A percentile compares a stretch with the other conserved stretches of the same genome.
Conservation (phyloP, 2,329 filamentous ascomycete species). For the Aspergillus sp. region DNA sequence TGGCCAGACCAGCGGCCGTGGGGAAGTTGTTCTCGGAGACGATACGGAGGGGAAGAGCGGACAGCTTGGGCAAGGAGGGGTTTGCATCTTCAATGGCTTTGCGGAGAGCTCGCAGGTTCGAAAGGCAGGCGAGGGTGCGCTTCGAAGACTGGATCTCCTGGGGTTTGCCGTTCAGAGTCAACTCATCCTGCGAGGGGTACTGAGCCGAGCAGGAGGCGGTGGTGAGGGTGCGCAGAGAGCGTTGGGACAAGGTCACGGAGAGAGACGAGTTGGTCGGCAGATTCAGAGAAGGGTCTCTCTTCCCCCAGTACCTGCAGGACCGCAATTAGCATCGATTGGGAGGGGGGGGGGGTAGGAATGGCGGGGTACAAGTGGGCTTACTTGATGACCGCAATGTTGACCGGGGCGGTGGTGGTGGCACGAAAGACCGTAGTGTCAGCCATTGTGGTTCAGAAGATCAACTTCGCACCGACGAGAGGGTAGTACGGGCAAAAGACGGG, state of each 20-base stretch:
- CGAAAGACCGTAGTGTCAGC: slow-evolving; percentile 65
- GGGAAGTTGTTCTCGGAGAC: slow-evolving; percentile 99
- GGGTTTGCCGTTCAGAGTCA: slow-evolving; percentile 77
- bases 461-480: not conserved
- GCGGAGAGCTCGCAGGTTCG: slow-evolving; percentile 76
- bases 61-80: slow-evolving; percentile 76
- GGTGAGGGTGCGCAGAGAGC: slow-evolving; percentile 90
- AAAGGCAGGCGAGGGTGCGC: slow-evolving; percentile 91
- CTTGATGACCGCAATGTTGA: slow-evolving; percentile 99
- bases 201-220: slow-evolving; percentile 83
- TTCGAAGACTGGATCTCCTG: slow-evolving; percentile 80
- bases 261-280: slow-evolving; percentile 97
- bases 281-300: slow-evolving; percentile 89
- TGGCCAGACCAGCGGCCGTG: slow-evolving; percentile 83
- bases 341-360: slow-evolving; percentile 16
- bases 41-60: slow-evolving; percentile 73
- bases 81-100: slow-evolving; percentile 71
- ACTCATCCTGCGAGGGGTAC: slow-evolving; percentile 66
- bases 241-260: slow-evolving; percentile 92
- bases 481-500: not conserved
- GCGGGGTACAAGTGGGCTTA: slow-evolving; percentile 40
- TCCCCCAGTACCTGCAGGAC: slow-evolving; percentile 78
- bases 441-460: slow-evolving; percentile 24
- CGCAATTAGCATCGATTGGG: slow-evolving; percentile 8
- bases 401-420: slow-evolving; percentile 92